Evolutionary conservation across 352 stramenopile genomes (phyloP).

Genomic region (Phytopythium litorale): DNA sequence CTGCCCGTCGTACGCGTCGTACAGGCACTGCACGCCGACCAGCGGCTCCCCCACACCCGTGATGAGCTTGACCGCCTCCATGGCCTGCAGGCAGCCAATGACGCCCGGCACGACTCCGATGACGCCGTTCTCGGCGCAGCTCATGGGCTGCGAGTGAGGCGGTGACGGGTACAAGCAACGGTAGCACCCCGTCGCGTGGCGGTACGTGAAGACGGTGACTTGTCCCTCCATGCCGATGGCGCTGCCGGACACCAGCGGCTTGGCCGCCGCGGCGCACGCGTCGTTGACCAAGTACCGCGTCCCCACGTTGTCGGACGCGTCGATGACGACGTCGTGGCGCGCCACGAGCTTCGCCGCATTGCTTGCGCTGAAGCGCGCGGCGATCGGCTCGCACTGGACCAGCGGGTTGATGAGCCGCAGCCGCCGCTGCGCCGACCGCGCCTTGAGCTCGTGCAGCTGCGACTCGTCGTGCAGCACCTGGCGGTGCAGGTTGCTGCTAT

Average conservation of each 20-base stretch:
- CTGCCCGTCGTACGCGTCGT: conserved; percentile 72
- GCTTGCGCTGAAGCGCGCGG: conserved; percentile 45
- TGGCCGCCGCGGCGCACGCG: conserved; percentile 81
- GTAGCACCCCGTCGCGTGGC: conserved; percentile 84
- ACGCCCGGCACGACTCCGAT: conserved; percentile 93
- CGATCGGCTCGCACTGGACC: conserved; percentile 47
- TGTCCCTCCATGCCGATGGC: conserved; percentile 96
- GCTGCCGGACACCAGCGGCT: conserved; percentile 92
- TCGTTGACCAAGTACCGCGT: conserved; percentile 97
- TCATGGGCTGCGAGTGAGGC: conserved; percentile 50
- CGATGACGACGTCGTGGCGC: conserved; percentile 91
- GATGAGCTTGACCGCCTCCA: conserved; percentile 93
- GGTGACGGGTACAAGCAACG: conserved; percentile 95
- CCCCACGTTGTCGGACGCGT: conserved; percentile 94
- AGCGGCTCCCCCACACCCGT: conserved; percentile 53
- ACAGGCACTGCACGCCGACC: conserved; percentile 64
- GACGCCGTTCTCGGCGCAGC: conserved; percentile 95
- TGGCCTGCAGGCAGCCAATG: conserved; percentile 92
- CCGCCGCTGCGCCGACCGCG: conserved; percentile 70
- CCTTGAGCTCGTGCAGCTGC: conserved; percentile 86
- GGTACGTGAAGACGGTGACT: conserved; percentile 93
- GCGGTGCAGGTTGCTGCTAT: conserved; percentile 96
- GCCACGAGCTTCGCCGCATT: conserved; percentile 84
- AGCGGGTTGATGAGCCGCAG: conserved; percentile 78
- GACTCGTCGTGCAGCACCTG: conserved; percentile 93